Conservation (phyloP, 768 basidiomycete species). For the Udeniomyces megalosporus region DNA sequence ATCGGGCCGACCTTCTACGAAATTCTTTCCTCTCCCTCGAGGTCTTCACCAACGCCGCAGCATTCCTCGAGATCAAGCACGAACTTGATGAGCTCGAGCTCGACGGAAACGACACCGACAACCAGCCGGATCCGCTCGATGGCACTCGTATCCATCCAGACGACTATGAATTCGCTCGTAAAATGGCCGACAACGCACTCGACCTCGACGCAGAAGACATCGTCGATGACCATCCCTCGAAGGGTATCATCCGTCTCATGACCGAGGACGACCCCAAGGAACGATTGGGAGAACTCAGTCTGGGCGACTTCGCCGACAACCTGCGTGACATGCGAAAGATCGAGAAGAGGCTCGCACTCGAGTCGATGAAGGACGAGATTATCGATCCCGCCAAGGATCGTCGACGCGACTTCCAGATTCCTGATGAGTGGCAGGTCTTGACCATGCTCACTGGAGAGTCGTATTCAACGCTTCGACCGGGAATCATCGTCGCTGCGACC, state of each 20-base stretch:
- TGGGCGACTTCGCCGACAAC: conserved; percentile 91
- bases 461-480: conserved; percentile 50
- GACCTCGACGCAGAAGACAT: conserved; percentile 97
- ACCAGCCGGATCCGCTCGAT: conserved; percentile 74
- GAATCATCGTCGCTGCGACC: conserved; percentile 49
- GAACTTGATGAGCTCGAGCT: conserved; percentile 41
- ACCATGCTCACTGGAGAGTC: conserved; percentile 96
- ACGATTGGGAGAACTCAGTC: conserved; percentile 74
- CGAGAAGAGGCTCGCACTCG: conserved; percentile 74
- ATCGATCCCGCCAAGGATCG: conserved; percentile 62
- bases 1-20: conserved; percentile 76
- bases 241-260: conserved; percentile 73
- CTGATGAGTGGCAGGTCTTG: conserved; percentile 61
- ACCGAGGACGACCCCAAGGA: conserved; percentile 52
- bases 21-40: conserved; percentile 61
- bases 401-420: conserved; percentile 47
- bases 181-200: conserved; percentile 94
- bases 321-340: conserved; percentile 68
- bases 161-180: conserved; percentile 91
- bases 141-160: conserved; percentile 91
- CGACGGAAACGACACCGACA: conserved; percentile 48
- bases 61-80: conserved; percentile 52
- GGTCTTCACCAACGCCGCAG: conserved; percentile 80
- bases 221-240: conserved; percentile 70
- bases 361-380: conserved; percentile 74